Evolutionary conservation across 2,329 filamentous ascomycete genomes (phyloP), one percentile per base, ranked within the genome.

Genomic region (Aspergillus sp.): DNA sequence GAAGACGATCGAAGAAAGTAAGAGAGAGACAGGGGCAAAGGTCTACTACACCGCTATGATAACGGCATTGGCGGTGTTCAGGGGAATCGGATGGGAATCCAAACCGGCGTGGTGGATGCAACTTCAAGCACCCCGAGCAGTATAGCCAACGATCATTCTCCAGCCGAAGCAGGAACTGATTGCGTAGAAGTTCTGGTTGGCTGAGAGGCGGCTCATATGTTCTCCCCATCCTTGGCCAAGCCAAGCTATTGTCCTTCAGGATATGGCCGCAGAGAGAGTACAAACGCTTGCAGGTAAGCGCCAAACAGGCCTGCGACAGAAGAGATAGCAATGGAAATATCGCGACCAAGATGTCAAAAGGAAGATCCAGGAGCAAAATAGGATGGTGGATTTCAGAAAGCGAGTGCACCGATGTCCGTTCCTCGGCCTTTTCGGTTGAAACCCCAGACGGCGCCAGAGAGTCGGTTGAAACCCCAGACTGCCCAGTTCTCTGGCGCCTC

Each of bases 21-120:
- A 54, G 26, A 3, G 51, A 9, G 22, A 54, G 43, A 12, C 51
- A 54, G 13, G 42, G 43, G 26, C 51, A 54, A 13, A 54, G 15
- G 17, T 54, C 51, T 6, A 54, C 17, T 5, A 54, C n/a, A 9
- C 41, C 39, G 1, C n/a, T 18, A 11, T 12, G 5, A 18, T 22
- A 30, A 3, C 22, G 1, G 48, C 38, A 42, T 24, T 26, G 9
- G n/a, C 24, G 41, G 12, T 6, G 13, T n/a, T 15, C 36, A 30
- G 9, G 15, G 3, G 13, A 3, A 3, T n/a, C 36, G 11, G 18
- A 38, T 1, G 12, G 15, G 2, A 6, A n/a, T n/a, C 4, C 15
- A 36, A 30, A 53, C 2, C 11, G 20, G 18, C 1, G 1, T 3
- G 13, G 42, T n/a, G 51, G 51, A 39, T 53, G 51, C 13, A 54